Evolutionary conservation across 179 eudicot species (phyloP), one percentile per base, ranked within the genome.

Genomic region (Patellifolia procumbens): DNA sequence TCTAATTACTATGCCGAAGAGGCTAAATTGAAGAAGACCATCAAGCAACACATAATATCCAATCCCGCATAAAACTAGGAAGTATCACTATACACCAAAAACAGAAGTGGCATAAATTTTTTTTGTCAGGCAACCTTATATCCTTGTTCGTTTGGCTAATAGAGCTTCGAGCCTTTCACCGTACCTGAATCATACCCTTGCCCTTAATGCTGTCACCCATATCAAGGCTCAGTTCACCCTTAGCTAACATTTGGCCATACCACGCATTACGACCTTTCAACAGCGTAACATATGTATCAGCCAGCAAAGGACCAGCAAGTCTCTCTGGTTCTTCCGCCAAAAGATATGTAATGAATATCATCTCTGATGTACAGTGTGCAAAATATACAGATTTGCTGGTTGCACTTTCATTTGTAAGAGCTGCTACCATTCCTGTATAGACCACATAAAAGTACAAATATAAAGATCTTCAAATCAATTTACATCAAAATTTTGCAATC

Each of bases 161-260:
- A 32, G 22, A 76, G 9, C 37, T 39, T n/a, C n/a, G n/a, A n/a
- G n/a, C n/a, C n/a, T n/a, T 5, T 48, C 45, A 20, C 24, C 11
- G 19, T 81, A 90, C 98, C 97, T 92, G 97, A 82, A 94, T 94
- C 91, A 85, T 89, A 74, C 98, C 98, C 88, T 92, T 92, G 31
- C 98, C 98, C 71, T 89, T 92, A 81, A 94, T 92, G 86, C 94
- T 94, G 80, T 92, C 97, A 78, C 98, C 98, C 97, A 94, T 92
- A 56, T 94, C 97, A 45, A 92, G 97, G 85, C 74, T 94, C 56
- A 94, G 68, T 56, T 87, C 90, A 74, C 98, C 97, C 76, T 84
- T 90, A 5, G 98, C 98, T 81, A 94, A 80, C 89, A 84, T 89
- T 72, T 92, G 98, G 59, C 98, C 98, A 45, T 94, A 94, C 98